phyloP scores from a whole-genome alignment of 495 filamentous ascomycete species.

The Penicillium arizonense region DNA sequence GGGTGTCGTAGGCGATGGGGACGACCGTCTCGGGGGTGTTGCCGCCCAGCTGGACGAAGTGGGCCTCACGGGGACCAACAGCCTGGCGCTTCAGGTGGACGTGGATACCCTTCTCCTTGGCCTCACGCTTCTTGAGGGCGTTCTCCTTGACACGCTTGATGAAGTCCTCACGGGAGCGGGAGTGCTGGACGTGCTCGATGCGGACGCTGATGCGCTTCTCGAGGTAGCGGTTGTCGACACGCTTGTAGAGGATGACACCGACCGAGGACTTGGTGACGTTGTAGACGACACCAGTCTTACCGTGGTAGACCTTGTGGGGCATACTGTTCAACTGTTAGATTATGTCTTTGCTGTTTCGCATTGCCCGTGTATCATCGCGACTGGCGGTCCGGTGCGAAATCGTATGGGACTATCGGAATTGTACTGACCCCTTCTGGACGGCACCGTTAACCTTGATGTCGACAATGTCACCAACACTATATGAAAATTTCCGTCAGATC shows the following conservation, averaged over 20 bases:
- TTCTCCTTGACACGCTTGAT: conserved; percentile 94
- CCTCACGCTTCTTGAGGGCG: conserved; percentile 84
- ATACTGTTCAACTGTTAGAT: conserved; percentile 60
- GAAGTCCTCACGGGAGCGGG: conserved; percentile 93
- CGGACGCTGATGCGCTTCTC: conserved; percentile 99
- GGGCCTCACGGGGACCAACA: conserved; percentile 70
- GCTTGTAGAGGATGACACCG: conserved; percentile 98
- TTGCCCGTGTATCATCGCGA: neutral
- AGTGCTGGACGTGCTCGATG: conserved; percentile 93
- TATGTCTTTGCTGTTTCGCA: conserved; percentile 13
- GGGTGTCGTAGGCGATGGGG: conserved; percentile 94
- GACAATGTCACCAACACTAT: conserved; percentile 94
- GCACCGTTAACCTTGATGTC: conserved; percentile 96
- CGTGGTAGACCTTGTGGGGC: conserved; percentile 99
- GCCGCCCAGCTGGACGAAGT: conserved; percentile 71
- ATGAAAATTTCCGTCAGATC: conserved; percentile 25
- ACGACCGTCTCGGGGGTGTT: conserved; percentile 87
- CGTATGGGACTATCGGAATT: conserved; percentile 17
- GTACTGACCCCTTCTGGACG: conserved; percentile 92
- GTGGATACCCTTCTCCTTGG: conserved; percentile 82
- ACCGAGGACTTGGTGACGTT: conserved; percentile 95
- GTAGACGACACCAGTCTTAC: conserved; percentile 97
- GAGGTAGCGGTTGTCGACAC: conserved; percentile 95
- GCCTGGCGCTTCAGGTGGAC: conserved; percentile 91
- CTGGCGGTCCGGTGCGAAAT: neutral